Evolutionary conservation across 179 eudicot species (phyloP), one percentile per base, ranked within the genome.

Genomic region (Vitellaria paradoxa): DNA sequence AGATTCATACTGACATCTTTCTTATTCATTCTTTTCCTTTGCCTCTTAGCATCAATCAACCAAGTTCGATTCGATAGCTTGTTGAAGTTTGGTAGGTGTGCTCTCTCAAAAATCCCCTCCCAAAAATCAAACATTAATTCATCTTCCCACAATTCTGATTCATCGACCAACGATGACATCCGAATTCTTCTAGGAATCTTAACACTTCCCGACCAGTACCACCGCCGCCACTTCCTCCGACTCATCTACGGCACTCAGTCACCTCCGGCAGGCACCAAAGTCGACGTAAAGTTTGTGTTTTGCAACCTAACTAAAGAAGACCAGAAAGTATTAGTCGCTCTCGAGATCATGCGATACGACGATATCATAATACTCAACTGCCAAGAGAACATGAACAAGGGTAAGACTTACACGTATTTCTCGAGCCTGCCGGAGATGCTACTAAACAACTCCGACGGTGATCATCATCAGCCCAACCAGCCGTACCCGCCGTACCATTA

Each of bases 31-130:
- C 59, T 84, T 7, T 87, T 88, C 79, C 94, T 91, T 12, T 91
- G 94, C 78, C 45, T 82, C 5, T 71, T 93, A 74, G 96, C 97
- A 70, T 90, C 94, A 0, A 76, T 91, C 68, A 93, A 91, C 72
- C 87, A 90, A 76, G 30, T 91, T 47, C 81, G 87, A 23, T 84
- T 85, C 57, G 85, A 86, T 7, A 76, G 74, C 56, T 63, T 88
- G 9, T 52, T 86, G 11, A 79, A 77, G n/a, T 73, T 89, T 11
- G 82, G 89, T 47, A 78, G 71, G 85, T 89, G 89, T 68, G 88
- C 92, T 17, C 68, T 90, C 9, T 78, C 82, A 18, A 71, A 62
- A 2, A 7, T 61, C 4, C 75, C 85, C 6, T 64, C 65, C 24
- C 59, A 24, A 17, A 30, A 7, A 8, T 8, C 55, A 4, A 12